Base-by-base conservation (phyloP, 805 yeast genomes). In the Ogataea corticis region DNA sequence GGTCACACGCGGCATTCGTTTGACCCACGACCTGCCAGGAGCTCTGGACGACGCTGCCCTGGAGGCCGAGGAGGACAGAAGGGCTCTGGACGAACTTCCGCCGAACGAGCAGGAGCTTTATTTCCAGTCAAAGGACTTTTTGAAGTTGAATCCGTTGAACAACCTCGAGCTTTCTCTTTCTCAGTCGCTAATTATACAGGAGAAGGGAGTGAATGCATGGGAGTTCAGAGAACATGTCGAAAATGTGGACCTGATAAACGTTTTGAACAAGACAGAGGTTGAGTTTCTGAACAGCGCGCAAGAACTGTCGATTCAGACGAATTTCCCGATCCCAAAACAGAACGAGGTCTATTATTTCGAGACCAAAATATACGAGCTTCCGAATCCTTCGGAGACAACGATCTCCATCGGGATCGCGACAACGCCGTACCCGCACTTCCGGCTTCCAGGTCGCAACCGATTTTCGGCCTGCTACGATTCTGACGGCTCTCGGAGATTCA, bases 331-430 rank as follows among this genome's bases (percentile, higher is more conserved):
- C 3, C 97, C 96, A 14, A 76, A 76, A 56, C 78, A 77, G 48
- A 90, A 87, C 61, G 94, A 87, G 43, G 92, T 88, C 3, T 89
- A 88, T 59, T 91, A 92, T 68, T 89, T 85, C 70, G 98, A 91
- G 61, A 79, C 84, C 33, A 94, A 94, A 59, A 76, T 94, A 1
- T 90, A 81, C 65, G 89, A 85, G 32, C 58, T 83, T 18, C 81
- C 83, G 7, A 72, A 78, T 42, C 81, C 85, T 1, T 74, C 71
- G 3, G 68, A 68, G 12, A 79, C 84, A 10, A 45, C 68, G 0
- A 70, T 92, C 1, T 80, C 96, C 0, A 72, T 94, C 15, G 99
- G 99, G 0, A 59, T 94, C 3, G 76, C 91, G 0, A 80, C 95
- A 0, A 79, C 82, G 51, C 99, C 99, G 6, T 94, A 94, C 59